Evolutionary conservation across 140 eudicot genomes (phyloP), one percentile per base, ranked within the genome.

Genomic region (Stevia rebaudiana): DNA sequence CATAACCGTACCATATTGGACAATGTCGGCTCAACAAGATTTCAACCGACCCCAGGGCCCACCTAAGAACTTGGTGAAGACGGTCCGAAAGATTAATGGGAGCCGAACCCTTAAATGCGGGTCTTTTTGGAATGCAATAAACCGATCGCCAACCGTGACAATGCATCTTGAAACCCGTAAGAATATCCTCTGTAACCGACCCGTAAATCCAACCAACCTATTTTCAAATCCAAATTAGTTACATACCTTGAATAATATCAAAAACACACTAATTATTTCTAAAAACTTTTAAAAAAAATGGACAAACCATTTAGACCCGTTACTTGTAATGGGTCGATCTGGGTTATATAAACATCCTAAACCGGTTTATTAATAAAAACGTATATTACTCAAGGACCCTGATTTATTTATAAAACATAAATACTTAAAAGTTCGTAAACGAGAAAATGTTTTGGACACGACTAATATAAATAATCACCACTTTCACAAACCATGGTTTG

Each of bases 101-200:
- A 48, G 98, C 98, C 8, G 96, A 92, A 69, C 98, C 98, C 70
- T 92, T 92, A 36, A 92, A 92, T 25, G 95, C 96, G 3, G 95
- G 70, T 76, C 94, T 71, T 58, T 83, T 92, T 4, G 98, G 98
- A n/a, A 92, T 92, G 77, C 98, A 92, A 63, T 92, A 88, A 36
- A 92, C 98, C 1, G 98, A 92, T 21, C 98, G 68, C 98, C 98
- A 92, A 12, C 98, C 98, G 64, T 92, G 98, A 78, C 96, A 88
- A 67, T 92, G 98, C 96, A 92, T 92, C 76, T 92, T 92, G 76
- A 92, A 92, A 3, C 96, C 98, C 8, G 98, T 92, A 35, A 92
- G 80, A 49, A 92, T 92, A 74, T 92, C 98, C 51, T 92, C 98
- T 18, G 98, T 92, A 61, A 92, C 98, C 12, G 96, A 92, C 8